Conservation (phyloP, 2,329 filamentous ascomycete genomes). For the Botryosphaeria dothidea region DNA sequence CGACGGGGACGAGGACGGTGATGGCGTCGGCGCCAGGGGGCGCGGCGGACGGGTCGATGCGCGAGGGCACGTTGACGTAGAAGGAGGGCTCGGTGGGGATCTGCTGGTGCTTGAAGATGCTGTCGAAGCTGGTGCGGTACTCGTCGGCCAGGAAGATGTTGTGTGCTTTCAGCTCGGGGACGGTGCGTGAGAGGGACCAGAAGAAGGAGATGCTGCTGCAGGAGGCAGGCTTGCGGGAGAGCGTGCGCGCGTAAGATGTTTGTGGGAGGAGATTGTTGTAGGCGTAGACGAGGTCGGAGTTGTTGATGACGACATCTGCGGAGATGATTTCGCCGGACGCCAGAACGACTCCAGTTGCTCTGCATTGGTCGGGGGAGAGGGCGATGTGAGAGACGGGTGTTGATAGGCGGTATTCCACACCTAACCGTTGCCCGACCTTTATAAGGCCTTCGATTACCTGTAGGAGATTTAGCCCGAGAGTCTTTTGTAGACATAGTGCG, state of each 20-base stretch:
- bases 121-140: constrained; percentile 72
- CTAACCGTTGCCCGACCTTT: constrained; percentile 61
- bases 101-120: constrained; percentile 69
- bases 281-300: constrained; percentile 73
- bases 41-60: constrained; percentile 68
- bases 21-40: constrained; percentile 65
- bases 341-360: constrained; percentile 61
- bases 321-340: constrained; percentile 57
- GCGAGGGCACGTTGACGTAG: constrained; percentile 74
- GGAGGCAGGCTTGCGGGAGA: constrained; percentile 57
- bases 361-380: constrained; percentile 53
- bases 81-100: constrained; percentile 71
- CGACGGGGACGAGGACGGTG: constrained; percentile 71
- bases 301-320: constrained; percentile 69
- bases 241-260: constrained; percentile 43
- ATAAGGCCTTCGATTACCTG: constrained; percentile 61
- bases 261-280: constrained; percentile 69
- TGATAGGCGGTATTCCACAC: constrained; percentile 63
- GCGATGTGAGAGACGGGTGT: constrained; percentile 60
- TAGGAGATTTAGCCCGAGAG: neutral
- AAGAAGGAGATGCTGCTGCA: constrained; percentile 78
- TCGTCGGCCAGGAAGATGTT: constrained; percentile 78
- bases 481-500: neutral
- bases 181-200: constrained; percentile 64
- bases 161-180: constrained; percentile 67